Conservation (phyloP, 208 protist species). For the Kentomonas sorsogonicus region DNA sequence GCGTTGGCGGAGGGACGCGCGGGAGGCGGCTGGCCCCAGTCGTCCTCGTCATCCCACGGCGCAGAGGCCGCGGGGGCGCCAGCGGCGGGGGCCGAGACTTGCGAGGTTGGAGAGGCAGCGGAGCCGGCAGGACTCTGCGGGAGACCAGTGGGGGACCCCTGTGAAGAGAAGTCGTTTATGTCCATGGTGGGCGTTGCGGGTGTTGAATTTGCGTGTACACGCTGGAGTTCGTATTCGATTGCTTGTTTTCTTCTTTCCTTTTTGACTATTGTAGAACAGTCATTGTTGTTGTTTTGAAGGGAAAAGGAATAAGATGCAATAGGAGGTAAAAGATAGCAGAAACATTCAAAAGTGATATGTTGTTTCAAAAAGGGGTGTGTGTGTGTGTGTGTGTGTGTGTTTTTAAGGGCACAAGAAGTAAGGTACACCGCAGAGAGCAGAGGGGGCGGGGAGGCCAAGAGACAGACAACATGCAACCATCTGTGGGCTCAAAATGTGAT, state of each 20-base stretch:
- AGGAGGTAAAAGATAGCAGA: not conserved
- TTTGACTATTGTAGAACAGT: constrained; percentile 13
- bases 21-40: constrained; percentile 12
- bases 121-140: not conserved
- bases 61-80: constrained; percentile 6
- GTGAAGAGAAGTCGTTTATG: no score
- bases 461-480: no score
- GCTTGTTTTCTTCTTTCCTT: no score
- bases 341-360: not conserved
- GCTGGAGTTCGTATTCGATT: no score
- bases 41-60: constrained; percentile 25
- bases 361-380: not conserved
- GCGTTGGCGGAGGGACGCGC: not conserved
- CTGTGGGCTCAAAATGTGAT: no score
- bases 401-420: not conserved
- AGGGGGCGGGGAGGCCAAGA: not conserved
- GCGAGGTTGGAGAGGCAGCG: not conserved
- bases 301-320: no score
- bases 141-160: no score
- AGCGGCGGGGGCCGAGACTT: not conserved
- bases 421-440: not conserved
- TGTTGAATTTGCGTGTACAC: no score
- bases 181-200: no score
- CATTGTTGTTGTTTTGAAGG: constrained; percentile 6
- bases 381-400: constrained; percentile 8